Evolutionary conservation across 805 yeast species (phyloP), one percentile per base, ranked within the genome.

Genomic region (Sugiyamaella marilandica): DNA sequence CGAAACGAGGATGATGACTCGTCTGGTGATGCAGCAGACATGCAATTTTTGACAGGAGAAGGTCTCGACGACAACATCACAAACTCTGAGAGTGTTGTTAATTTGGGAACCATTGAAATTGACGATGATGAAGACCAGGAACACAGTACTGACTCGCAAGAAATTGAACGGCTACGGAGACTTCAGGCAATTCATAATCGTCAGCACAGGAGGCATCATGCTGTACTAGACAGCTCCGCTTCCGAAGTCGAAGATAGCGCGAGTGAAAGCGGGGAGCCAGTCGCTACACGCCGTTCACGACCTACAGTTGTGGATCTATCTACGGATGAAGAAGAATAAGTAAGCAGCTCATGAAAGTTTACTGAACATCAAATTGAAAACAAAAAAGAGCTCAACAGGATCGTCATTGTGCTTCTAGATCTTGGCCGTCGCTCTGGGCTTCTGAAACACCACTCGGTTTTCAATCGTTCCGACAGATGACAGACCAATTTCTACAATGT

Each of bases 401-500:
- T n/a, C n/a, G n/a, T n/a, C n/a, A n/a, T 13, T 1, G 18, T 24
- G 33, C 2, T 13, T 21, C 45, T 41, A 41, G 19, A 41, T 21
- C 45, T 41, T 41, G 33, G 45, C 32, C 21, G 34, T 16, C 13
- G 34, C 2, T 11, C 34, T 21, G 4, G 45, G 45, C 10, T 31
- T 32, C 19, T 31, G 33, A 37, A 45, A 45, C 26, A 57, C 47
- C 47, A 47, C 53, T 39, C 51, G 41, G 54, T 50, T 50, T 10
- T 43, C 19, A 18, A 50, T 50, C 16, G 53, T 21, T 1, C 53
- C 53, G 2, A 50, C 53, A 10, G 34, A 53, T 21, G 18, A 50
- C 33, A 45, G 53, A 36, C 49, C 53, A 31, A 50, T 37, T 48
- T 68, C 74, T 13, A 75, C 73, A 1, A 63, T 66, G 56, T 79